These are phyloP conservation scores for Nakazawaea anatomiae DNA, from an alignment of 805 yeast genomes.

Conservation along the genomic window DNA sequence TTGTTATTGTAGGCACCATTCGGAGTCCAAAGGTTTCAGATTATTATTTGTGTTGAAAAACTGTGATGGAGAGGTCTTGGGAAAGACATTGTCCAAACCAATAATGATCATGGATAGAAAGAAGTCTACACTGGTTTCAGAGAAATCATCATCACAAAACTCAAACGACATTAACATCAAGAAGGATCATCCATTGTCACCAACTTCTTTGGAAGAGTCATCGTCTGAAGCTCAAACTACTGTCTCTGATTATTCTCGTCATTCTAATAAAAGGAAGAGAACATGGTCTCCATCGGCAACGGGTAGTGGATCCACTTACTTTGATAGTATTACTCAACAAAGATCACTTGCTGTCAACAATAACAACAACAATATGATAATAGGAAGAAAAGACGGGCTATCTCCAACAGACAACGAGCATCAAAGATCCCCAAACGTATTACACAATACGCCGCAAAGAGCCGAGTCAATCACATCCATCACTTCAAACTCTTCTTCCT, in stretches of 20 bases:
- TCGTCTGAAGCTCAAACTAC: constrained; percentile 41
- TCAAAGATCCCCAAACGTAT: constrained; percentile 8
- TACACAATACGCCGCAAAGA: constrained; percentile 10
- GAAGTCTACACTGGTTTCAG: constrained; percentile 38
- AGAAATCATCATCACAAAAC: background rate
- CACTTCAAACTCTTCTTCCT: constrained; percentile 8
- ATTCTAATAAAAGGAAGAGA: constrained; percentile 39
- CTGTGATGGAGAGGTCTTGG: constrained; percentile 55
- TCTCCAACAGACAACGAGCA: constrained; percentile 33
- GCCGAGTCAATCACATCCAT: constrained; percentile 4
- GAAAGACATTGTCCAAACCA: constrained; percentile 62
- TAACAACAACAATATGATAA: constrained; percentile 28
- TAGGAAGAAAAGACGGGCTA: constrained; percentile 32
- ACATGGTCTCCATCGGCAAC: constrained; percentile 21
- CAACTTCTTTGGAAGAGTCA: constrained; percentile 57
- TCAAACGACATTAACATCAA: constrained; percentile 5
- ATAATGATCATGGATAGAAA: constrained; percentile 95
- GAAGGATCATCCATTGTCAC: constrained; percentile 39
- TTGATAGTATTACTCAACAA: constrained; percentile 31
- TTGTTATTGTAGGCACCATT: constrained; percentile 95
- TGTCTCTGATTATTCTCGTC: constrained; percentile 23
- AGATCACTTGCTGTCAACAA: constrained; percentile 15
- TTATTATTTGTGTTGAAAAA: constrained; percentile 64
- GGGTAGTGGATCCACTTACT: constrained; percentile 17
- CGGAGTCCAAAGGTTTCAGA: constrained; percentile 80